Evolutionary conservation across 2,329 filamentous ascomycete genomes (phyloP).

Genomic region (Apiospora arundinis): DNA sequence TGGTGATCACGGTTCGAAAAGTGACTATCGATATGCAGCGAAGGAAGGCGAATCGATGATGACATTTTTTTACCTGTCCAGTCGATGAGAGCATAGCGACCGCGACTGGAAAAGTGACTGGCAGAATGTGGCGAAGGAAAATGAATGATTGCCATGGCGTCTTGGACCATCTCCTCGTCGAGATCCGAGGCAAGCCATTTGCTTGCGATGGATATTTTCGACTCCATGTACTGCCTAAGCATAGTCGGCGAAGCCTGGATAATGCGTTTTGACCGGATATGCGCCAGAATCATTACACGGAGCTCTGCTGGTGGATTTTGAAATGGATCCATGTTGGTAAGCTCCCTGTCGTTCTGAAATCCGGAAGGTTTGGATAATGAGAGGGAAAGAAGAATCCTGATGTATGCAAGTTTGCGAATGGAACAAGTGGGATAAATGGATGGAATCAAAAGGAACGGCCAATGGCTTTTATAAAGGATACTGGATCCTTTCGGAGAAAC

Average conservation of each 20-base stretch:
- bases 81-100: too few species aligned
- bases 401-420: too few species aligned
- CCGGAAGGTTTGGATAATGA: too few species aligned
- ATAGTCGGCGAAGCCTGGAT: background rate
- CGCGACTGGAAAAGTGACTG: background rate
- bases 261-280: background rate
- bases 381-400: too few species aligned
- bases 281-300: background rate
- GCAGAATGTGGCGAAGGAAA: constrained; percentile 18
- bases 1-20: too few species aligned
- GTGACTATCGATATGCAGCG: too few species aligned
- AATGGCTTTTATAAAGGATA: too few species aligned
- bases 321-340: background rate
- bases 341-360: background rate
- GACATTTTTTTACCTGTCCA: too few species aligned
- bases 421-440: too few species aligned
- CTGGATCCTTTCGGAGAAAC: too few species aligned
- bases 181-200: constrained; percentile 5
- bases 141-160: constrained; percentile 25
- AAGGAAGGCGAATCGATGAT: too few species aligned
- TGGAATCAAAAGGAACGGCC: too few species aligned
- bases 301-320: background rate
- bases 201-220: background rate
- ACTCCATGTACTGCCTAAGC: background rate
- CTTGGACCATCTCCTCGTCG: constrained; percentile 26